phyloP scores from a whole-genome alignment of 2,329 filamentous ascomycete species.

The Apiospora saccharicola region DNA sequence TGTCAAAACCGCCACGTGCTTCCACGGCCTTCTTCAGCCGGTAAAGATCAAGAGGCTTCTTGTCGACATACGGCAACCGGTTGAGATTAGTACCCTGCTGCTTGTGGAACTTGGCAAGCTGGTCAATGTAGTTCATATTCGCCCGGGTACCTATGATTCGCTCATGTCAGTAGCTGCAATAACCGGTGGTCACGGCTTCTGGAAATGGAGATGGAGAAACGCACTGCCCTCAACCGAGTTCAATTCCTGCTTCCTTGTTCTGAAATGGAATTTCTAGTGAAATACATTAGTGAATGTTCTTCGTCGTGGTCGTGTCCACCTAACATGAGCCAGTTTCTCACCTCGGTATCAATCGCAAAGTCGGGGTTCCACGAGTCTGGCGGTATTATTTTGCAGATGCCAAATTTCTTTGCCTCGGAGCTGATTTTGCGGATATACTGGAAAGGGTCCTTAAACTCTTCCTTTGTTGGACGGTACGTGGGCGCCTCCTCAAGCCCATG shows the following conservation, averaged over 20 bases:
- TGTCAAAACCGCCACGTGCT: conserved; percentile 91
- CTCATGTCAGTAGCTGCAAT: conserved; percentile 5
- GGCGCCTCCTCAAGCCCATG: conserved; percentile 90
- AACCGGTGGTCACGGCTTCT: conserved; percentile 29
- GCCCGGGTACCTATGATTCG: conserved; percentile 78
- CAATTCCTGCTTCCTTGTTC: conserved; percentile 93
- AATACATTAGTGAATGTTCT: not conserved
- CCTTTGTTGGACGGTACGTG: conserved; percentile 86
- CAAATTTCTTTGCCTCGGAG: conserved; percentile 84
- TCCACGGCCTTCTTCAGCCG: conserved; percentile 97
- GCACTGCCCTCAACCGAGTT: conserved; percentile 98
- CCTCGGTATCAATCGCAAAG: conserved; percentile 97
- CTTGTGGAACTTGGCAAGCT: conserved; percentile 94
- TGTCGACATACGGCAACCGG: conserved; percentile 94
- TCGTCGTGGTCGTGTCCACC: not conserved
- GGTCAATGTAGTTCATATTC: conserved; percentile 95
- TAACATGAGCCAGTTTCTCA: conserved; percentile 52
- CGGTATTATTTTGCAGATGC: conserved; percentile 94
- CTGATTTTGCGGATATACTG: conserved; percentile 93
- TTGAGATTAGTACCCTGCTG: conserved; percentile 95
- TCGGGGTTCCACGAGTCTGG: conserved; percentile 93
- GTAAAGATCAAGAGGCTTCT: conserved; percentile 94
- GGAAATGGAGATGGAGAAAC: conserved; percentile 44
- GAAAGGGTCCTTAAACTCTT: conserved; percentile 94
- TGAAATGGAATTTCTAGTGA: conserved; percentile 91